Percentiles rank a stretch among this genome's conserved stretches.
Conservation (phyloP, 2,329 filamentous ascomycete genomes). For the Fusarium lateritium region DNA sequence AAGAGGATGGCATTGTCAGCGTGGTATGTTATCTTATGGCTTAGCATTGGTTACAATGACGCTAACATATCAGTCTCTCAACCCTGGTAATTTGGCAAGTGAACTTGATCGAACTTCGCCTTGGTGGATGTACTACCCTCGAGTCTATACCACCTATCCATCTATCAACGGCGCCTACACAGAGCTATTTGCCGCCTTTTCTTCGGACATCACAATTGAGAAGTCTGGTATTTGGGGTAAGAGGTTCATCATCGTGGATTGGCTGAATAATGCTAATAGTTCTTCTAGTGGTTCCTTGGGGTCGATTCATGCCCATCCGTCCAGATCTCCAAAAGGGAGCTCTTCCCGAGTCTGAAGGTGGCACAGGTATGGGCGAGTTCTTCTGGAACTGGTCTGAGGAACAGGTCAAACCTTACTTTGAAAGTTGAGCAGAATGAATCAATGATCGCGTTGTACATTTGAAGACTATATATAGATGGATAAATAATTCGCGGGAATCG, state of each 20-base stretch:
- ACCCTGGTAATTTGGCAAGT: constrained; percentile 44
- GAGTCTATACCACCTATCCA: constrained; percentile 40
- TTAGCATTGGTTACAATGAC: rapidly evolving
- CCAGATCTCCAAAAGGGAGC: constrained; percentile 51
- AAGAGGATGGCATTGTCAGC: constrained; percentile 49
- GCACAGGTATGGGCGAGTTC: constrained; percentile 54
- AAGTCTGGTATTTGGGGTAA: constrained; percentile 54
- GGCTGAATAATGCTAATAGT: constrained; percentile 7
- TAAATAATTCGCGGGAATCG: background rate
- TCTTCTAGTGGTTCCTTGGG: constrained; percentile 52
- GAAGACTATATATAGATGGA: background rate
- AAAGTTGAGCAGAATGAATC: background rate
- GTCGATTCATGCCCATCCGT: constrained; percentile 54
- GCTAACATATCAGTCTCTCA: constrained; percentile 37
- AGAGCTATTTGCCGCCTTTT: constrained; percentile 62
- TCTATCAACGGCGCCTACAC: constrained; percentile 63
- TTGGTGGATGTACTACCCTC: constrained; percentile 43
- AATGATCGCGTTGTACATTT: background rate
- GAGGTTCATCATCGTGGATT: background rate
- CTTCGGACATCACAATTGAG: constrained; percentile 58
- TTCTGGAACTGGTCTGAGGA: constrained; percentile 61
- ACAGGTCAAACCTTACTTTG: constrained; percentile 52
- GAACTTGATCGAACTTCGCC: constrained; percentile 47
- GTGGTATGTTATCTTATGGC: constrained; percentile 18
- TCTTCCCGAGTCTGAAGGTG: constrained; percentile 56